Evolutionary conservation across 768 basidiomycete species (phyloP).

Genomic region (Artomyces pyxidatus): DNA sequence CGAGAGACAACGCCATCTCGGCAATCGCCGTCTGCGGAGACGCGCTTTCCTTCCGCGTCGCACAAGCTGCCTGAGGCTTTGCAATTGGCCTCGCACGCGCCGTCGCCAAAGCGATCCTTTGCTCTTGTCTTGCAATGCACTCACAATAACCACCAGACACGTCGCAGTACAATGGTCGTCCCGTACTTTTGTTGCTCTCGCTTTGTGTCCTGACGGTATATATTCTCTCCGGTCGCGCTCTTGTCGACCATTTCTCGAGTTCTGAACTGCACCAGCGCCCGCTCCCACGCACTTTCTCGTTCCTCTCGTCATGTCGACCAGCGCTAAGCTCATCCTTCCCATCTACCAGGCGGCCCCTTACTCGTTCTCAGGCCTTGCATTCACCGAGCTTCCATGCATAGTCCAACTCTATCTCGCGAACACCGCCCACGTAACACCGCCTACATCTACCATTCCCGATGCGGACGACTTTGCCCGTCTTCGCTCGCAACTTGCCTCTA

Average conservation of each 20-base stretch:
- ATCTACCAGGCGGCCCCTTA: background rate
- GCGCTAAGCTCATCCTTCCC: background rate
- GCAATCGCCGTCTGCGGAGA: constrained; percentile 1
- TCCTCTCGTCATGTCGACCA: background rate
- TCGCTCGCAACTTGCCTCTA: background rate
- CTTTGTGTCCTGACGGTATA: no score
- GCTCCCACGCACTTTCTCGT: background rate
- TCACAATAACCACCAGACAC: background rate
- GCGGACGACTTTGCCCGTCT: background rate
- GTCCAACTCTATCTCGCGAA: background rate
- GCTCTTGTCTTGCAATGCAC: background rate
- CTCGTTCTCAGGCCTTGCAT: background rate
- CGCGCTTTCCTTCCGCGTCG: no score
- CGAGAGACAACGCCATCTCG: constrained; percentile 14
- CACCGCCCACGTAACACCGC: background rate
- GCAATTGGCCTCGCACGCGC: background rate
- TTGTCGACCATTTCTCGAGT: no score
- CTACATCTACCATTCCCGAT: background rate
- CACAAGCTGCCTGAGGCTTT: no score
- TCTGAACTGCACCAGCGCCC: background rate
- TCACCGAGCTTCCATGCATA: background rate
- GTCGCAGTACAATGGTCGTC: background rate
- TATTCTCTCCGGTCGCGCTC: no score
- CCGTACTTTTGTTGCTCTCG: background rate
- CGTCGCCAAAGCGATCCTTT: background rate